A percentile compares a stretch with the other conserved stretches of the same genome.
These are phyloP conservation scores for Lentinula sp. DNA, from an alignment of 768 basidiomycete genomes.

Conservation along the genomic window DNA sequence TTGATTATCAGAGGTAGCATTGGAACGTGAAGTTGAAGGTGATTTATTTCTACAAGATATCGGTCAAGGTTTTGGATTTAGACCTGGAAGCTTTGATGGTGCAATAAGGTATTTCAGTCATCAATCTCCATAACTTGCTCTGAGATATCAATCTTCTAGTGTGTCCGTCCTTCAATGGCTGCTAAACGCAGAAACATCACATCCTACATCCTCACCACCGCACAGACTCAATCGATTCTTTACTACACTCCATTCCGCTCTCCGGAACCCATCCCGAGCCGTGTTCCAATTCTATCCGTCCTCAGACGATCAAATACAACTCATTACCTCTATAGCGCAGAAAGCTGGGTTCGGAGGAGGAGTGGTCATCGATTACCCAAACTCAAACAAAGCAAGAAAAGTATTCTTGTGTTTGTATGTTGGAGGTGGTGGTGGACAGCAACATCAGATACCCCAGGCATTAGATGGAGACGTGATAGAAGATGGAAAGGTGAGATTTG, in stretches of 20 bases:
- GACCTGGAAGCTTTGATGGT: slow-evolving; percentile 96
- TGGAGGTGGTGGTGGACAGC: slow-evolving; percentile 61
- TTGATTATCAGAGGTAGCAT: slow-evolving; percentile 69
- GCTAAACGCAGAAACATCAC: slow-evolving; percentile 91
- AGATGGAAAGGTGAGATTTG: slow-evolving; percentile 60
- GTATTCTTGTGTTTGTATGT: slow-evolving; percentile 92
- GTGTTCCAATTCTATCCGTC: slow-evolving; percentile 95
- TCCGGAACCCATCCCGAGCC: slow-evolving; percentile 81
- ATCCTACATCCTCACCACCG: slow-evolving; percentile 83
- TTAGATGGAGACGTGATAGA: slow-evolving; percentile 63
- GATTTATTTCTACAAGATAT: slow-evolving; percentile 97
- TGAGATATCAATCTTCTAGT: slow-evolving; percentile 32
- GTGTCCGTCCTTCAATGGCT: slow-evolving; percentile 99
- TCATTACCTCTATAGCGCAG: slow-evolving; percentile 90
- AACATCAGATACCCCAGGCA: slow-evolving; percentile 63
- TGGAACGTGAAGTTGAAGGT: slow-evolving; percentile 93
- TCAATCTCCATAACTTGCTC: neutral
- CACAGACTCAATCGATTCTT: slow-evolving; percentile 86
- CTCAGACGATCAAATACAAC: slow-evolving; percentile 93
- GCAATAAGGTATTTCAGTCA: slow-evolving; percentile 72
- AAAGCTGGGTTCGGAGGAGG: slow-evolving; percentile 97
- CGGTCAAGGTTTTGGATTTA: slow-evolving; percentile 95
- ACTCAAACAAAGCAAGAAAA: slow-evolving; percentile 93
- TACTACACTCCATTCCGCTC: slow-evolving; percentile 83
- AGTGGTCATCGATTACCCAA: slow-evolving; percentile 94